Conservation (phyloP, 1,284 basidiomycete species). For the Malassezia nana region DNA sequence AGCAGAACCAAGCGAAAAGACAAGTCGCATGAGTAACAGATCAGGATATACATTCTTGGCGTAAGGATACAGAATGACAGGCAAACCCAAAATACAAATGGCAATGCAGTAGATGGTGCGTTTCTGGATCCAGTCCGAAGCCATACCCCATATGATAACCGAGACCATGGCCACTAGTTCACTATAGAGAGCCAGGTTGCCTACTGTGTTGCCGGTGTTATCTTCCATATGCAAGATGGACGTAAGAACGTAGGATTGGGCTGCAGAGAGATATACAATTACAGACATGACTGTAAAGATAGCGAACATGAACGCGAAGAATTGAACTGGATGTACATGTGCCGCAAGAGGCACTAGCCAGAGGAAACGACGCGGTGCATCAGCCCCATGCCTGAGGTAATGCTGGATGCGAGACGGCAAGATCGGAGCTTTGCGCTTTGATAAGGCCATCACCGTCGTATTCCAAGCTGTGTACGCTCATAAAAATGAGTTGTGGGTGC, state of each 20-base stretch:
- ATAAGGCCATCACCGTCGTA: too few species aligned
- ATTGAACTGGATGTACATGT: not conserved
- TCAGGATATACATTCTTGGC: not conserved
- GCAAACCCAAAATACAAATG: not conserved
- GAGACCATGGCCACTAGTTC: not conserved
- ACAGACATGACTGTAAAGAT: not conserved
- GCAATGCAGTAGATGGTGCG: not conserved
- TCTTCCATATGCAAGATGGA: not conserved
- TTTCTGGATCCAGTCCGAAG: not conserved
- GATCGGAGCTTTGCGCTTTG: too few species aligned
- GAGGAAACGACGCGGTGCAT: not conserved
- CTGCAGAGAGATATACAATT: not conserved
- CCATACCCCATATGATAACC: not conserved
- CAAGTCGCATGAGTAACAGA: not conserved
- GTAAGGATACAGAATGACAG: not conserved
- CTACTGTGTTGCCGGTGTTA: not conserved
- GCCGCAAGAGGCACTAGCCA: not conserved
- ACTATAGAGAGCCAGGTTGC: not conserved
- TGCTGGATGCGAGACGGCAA: too few species aligned
- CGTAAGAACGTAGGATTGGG: not conserved
- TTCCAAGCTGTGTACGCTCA: too few species aligned
- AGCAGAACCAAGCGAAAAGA: not conserved
- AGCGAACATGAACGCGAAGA: not conserved
- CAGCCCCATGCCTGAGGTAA: not conserved
- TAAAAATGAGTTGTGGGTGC: too few species aligned